Evolutionary conservation across 768 basidiomycete genomes (phyloP).

Genomic region (Tephrocybe sp.): DNA sequence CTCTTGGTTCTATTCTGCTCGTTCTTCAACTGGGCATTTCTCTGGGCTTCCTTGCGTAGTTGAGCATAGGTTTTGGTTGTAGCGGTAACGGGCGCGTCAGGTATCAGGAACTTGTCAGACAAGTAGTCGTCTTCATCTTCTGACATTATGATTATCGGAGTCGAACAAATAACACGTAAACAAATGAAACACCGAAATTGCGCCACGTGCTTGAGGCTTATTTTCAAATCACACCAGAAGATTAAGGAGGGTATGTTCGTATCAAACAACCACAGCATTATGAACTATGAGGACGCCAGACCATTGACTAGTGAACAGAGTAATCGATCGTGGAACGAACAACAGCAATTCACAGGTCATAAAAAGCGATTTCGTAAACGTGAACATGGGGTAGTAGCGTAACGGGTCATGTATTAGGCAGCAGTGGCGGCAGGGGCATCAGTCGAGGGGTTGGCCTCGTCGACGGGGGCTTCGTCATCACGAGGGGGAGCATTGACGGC

Average conservation of each 20-base stretch:
- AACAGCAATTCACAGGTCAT: conserved; percentile 19
- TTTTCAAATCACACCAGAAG: not conserved
- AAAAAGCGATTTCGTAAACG: conserved; percentile 35
- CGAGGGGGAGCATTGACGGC: conserved; percentile 82
- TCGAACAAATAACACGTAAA: conserved; percentile 20
- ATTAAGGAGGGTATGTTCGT: conserved; percentile 8
- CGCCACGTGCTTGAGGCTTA: not conserved
- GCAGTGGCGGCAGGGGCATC: conserved; percentile 24
- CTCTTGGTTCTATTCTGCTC: conserved; percentile 65
- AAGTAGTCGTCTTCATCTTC: conserved; percentile 76
- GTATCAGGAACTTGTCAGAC: conserved; percentile 78
- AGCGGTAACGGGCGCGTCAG: conserved; percentile 30
- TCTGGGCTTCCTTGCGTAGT: conserved; percentile 63
- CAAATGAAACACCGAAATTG: conserved; percentile 1
- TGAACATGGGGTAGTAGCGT: conserved; percentile 22
- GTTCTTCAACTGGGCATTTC: conserved; percentile 58
- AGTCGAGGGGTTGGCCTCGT: conserved; percentile 30
- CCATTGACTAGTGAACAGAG: conserved; percentile 29
- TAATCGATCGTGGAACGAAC: conserved; percentile 11
- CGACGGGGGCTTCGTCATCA: conserved; percentile 40
- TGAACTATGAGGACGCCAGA: conserved; percentile 46
- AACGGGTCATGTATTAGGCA: conserved; percentile 24
- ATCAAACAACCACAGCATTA: conserved; percentile 25
- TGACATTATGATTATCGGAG: conserved; percentile 54
- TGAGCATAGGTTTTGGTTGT: conserved; percentile 66